Evolutionary conservation across 208 protist genomes (phyloP), one percentile per base, ranked within the genome.

Genomic region (Leptomonas seymouri): DNA sequence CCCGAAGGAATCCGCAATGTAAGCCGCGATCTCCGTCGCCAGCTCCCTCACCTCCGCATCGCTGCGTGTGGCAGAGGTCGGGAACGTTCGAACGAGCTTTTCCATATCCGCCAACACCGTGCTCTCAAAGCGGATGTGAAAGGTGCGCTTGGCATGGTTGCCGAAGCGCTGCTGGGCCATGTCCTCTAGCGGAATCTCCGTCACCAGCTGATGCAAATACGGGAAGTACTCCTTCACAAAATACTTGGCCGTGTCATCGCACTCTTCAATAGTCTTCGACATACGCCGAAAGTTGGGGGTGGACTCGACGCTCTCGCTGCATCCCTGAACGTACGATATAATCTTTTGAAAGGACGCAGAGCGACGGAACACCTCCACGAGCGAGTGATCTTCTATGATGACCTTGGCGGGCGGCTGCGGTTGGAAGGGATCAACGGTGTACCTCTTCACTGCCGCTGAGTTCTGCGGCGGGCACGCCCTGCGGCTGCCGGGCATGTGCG

Each of bases 1-100:
- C 4, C 99, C 99, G 56, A 99, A 99, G 34, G 85, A 65, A 55
- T 97, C 93, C 45, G 80, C 68, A 11, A 98, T 67, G 80, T 99
- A 99, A 18, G 73, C 73, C 3, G 67, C 72, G 14, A 99, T 31
- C 81, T 99, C 98, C 39, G 60, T 63, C 31, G 81, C 85, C 36
- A 93, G 54, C 28, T 23, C 25, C 18, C 60, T 56, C 15, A 74
- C 45, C 49, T 71, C 79, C n/a, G 61, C 80, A 0, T 74, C 57
- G 14, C 56, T 72, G 30, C 69, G 54, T 23, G 15, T 28, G 9
- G 55, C 56, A 0, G 67, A 79, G 36, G 46, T 69, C 15, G 81
- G 71, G 25, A 94, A 71, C 25, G 81, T 89, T 14, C 62, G 55
- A 16, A 82, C 84, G 21, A 95, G 76, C 50, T 76, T 58, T 49